Conservation (phyloP, 495 filamentous ascomycete species). For the Aspergillus cavernicola region DNA sequence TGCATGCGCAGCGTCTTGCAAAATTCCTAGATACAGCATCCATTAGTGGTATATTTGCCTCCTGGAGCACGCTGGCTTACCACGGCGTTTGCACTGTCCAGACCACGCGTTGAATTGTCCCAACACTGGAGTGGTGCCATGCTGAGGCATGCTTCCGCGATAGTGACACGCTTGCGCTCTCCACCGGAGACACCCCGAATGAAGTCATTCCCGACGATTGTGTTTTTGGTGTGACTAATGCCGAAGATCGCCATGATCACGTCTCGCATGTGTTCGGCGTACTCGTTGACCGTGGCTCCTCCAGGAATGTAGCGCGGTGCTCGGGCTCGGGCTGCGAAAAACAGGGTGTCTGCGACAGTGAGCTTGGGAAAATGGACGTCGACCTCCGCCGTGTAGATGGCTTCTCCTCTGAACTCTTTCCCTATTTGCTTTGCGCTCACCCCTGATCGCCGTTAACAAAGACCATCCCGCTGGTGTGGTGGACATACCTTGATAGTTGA, state of each 20-base stretch:
- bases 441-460: neutral
- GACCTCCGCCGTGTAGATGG: slow-evolving; percentile 60
- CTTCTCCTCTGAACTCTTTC: slow-evolving; percentile 63
- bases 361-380: slow-evolving; percentile 67
- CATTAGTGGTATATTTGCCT: no score
- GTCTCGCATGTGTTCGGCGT: slow-evolving; percentile 48
- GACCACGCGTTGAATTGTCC: slow-evolving; percentile 84
- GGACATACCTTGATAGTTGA: slow-evolving; percentile 74
- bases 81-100: slow-evolving; percentile 83
- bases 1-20: slow-evolving; percentile 70
- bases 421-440: slow-evolving; percentile 55
- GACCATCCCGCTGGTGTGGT: neutral
- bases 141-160: slow-evolving; percentile 60
- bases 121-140: slow-evolving; percentile 72
- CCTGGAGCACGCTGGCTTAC: no score
- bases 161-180: slow-evolving; percentile 55
- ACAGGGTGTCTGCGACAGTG: slow-evolving; percentile 61
- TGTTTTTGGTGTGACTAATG: slow-evolving; percentile 53
- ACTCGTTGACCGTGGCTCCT: slow-evolving; percentile 42
- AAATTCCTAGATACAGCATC: slow-evolving; percentile 47
- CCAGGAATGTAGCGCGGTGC: slow-evolving; percentile 43
- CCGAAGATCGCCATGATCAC: slow-evolving; percentile 65
- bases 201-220: slow-evolving; percentile 68
- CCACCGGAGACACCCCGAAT: slow-evolving; percentile 82
- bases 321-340: slow-evolving; percentile 55